phyloP scores from a whole-genome alignment of 495 filamentous ascomycete species.

The Daldinia vernicosa region DNA sequence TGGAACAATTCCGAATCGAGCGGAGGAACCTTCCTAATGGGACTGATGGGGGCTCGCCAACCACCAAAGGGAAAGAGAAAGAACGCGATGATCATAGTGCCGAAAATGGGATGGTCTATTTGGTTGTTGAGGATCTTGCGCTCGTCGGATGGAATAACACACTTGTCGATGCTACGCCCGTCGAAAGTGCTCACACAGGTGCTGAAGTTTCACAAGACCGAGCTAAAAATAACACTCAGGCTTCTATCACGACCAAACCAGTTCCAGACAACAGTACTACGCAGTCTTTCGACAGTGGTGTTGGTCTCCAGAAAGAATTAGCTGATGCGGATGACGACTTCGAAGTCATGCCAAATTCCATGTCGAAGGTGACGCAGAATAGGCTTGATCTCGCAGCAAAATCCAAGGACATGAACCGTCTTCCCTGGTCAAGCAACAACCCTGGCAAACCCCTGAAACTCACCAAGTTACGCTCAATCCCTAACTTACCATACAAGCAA shows the following conservation, averaged over 20 bases:
- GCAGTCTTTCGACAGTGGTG: constrained; percentile 27
- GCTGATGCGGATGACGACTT: constrained; percentile 45
- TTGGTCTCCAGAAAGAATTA: constrained; percentile 12
- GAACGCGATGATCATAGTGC: constrained; percentile 2
- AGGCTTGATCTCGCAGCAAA: constrained; percentile 24
- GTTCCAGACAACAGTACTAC: not conserved
- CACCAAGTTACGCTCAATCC: constrained; percentile 52
- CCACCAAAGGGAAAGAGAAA: constrained; percentile 33
- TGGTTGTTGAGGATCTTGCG: constrained; percentile 52
- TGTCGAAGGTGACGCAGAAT: constrained; percentile 30
- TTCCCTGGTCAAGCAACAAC: constrained; percentile 43
- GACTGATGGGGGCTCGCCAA: not conserved
- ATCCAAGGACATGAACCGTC: constrained; percentile 9
- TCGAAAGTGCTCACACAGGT: constrained; percentile 16
- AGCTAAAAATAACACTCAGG: constrained; percentile 3
- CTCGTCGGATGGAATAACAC: constrained; percentile 53
- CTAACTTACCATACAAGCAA: constrained; percentile 57
- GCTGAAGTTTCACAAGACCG: constrained; percentile 11
- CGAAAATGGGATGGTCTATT: constrained; percentile 45
- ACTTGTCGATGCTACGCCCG: constrained; percentile 40
- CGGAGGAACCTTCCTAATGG: constrained; percentile 18
- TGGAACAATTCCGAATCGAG: constrained; percentile 46
- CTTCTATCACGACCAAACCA: not conserved
- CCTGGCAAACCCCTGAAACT: constrained; percentile 50
- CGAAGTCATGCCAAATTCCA: constrained; percentile 43